Evolutionary conservation across 805 yeast genomes (phyloP), one percentile per base, ranked within the genome.

Genomic region (Sugiyamaella lignohabitans): DNA sequence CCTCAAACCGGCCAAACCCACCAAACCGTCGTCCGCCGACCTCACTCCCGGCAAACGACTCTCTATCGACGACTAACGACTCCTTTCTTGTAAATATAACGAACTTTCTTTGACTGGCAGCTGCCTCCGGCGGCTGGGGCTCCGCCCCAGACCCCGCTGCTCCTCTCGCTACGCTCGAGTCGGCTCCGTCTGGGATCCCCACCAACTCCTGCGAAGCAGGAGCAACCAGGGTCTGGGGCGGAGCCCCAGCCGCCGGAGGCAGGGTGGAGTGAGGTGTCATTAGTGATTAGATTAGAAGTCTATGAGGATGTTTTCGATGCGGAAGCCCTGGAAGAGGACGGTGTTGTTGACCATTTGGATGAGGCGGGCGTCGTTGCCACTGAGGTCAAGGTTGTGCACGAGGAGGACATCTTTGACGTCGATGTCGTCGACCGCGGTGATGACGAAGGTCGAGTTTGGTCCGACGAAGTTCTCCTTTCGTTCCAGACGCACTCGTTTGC

Each of bases 41-140:
- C 42, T 51, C 19, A 50, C 53, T 3, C 61, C 61, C 1, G 61
- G 61, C 8, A 53, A 58, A 40, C 48, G 54, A 17, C 46, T 58
- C 20, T 47, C 56, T 5, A 49, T 53, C 1, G 55, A 56, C 42
- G 59, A 53, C 42, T 57, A 40, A 39, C 38, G 20, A n/a, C 17
- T 14, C 14, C 14, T 27, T 14, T 27, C 32, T n/a, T n/a, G n/a
- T n/a, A n/a, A n/a, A n/a, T n/a, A n/a, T n/a, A n/a, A n/a, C n/a
- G n/a, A n/a, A n/a, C n/a, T n/a, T n/a, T 27, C 32, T 27, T 14
- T 14, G 11, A 27, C 32, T 27, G 11, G 32, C 32, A 27, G 32
- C 14, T 27, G 32, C 32, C 32, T 27, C 32, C 32, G 32, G 32
- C 32, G 32, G 32, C 32, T 14, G 32, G n/a, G 32, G 32, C 32